Conservation (phyloP, 495 filamentous ascomycete species). For the Extremus antarcticus region DNA sequence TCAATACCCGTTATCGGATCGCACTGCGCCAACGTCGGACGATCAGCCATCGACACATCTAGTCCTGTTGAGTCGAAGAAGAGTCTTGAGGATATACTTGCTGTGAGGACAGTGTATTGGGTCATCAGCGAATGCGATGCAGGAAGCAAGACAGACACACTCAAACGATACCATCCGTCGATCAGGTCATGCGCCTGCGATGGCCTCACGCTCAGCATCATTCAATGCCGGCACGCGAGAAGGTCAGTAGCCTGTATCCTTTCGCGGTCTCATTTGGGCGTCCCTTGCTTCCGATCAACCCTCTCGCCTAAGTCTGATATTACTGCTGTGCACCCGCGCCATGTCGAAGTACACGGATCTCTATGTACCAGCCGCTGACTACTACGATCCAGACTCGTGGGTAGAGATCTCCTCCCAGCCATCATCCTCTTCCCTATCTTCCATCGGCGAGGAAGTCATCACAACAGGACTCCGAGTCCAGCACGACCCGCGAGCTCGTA, state of each 20-base stretch:
- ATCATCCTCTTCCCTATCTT: constrained; percentile 84
- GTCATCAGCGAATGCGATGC: too few species aligned
- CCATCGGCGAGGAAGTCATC: constrained; percentile 71
- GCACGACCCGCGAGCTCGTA: constrained; percentile 35
- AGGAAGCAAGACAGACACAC: not conserved
- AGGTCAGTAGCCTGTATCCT: constrained; percentile 7
- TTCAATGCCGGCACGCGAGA: constrained; percentile 16
- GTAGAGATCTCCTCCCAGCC: constrained; percentile 89
- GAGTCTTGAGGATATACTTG: too few species aligned
- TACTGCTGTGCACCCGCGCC: not conserved
- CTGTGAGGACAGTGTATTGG: too few species aligned
- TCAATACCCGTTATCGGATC: too few species aligned
- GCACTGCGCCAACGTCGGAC: too few species aligned
- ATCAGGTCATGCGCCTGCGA: constrained; percentile 4
- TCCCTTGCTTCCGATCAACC: not conserved
- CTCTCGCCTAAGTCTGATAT: not conserved
- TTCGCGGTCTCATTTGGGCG: not conserved
- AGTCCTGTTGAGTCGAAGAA: too few species aligned
- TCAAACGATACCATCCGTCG: constrained; percentile 4
- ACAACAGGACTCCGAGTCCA: constrained; percentile 73
- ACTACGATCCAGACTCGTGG: constrained; percentile 68
- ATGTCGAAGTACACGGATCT: not conserved
- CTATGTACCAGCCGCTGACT: constrained; percentile 6
- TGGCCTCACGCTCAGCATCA: constrained; percentile 12
- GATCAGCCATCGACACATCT: too few species aligned